Conservation (phyloP, 129 eudicot species). For the Flaveria sonorensis region DNA sequence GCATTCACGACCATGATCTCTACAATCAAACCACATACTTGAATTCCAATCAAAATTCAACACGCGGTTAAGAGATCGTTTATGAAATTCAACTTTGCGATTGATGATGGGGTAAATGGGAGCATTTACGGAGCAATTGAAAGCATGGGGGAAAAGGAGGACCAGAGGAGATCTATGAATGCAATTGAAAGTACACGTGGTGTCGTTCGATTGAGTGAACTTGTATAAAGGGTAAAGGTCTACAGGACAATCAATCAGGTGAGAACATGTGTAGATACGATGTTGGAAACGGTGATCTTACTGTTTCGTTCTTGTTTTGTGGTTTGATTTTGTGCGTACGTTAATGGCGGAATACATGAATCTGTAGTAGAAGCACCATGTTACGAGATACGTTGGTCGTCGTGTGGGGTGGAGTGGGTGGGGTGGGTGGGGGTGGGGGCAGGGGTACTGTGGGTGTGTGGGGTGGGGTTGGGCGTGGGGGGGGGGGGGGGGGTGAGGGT, state of each 20-base stretch:
- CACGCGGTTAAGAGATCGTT: neutral
- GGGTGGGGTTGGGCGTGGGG: neutral
- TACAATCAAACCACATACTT: slow-evolving; percentile 3
- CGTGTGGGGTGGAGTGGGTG: slow-evolving; percentile 4
- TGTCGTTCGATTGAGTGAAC: slow-evolving; percentile 25
- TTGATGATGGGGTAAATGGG: neutral
- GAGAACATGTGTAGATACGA: neutral
- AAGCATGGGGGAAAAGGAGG: neutral
- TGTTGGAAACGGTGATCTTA: too few species aligned
- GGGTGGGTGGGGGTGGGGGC: neutral
- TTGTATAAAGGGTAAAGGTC: neutral
- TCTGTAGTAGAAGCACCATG: neutral
- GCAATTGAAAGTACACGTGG: slow-evolving; percentile 6
- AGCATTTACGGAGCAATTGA: neutral
- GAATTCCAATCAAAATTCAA: slow-evolving; percentile 2
- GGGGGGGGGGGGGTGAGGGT: neutral
- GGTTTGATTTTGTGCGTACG: slow-evolving; percentile 12
- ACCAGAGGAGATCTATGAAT: neutral
- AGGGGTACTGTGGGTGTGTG: neutral
- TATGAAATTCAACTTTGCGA: slow-evolving; percentile 7
- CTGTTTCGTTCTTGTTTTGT: neutral
- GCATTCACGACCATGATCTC: neutral
- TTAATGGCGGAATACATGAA: slow-evolving; percentile 26
- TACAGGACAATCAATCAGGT: neutral
- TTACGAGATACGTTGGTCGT: slow-evolving; percentile 23